phyloP scores from a whole-genome alignment of 2,329 filamentous ascomycete species.

The Trichoderma oligosporum region DNA sequence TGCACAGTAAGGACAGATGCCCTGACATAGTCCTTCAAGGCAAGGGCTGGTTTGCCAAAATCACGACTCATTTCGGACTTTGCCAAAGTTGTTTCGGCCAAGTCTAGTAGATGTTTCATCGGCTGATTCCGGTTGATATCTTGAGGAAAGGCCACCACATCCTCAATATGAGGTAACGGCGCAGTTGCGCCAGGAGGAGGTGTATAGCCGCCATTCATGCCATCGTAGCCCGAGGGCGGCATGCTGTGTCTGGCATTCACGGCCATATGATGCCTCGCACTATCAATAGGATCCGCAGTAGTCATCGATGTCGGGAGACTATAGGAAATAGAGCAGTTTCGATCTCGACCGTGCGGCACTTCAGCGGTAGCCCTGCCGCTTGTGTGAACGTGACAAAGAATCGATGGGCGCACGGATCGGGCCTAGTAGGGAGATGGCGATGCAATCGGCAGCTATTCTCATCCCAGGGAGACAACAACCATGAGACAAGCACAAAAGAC shows the following conservation, averaged over 20 bases:
- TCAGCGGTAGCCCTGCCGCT: neutral
- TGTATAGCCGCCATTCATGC: constrained; percentile 28
- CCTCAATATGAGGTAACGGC: constrained; percentile 51
- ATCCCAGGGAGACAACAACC: constrained; percentile 9
- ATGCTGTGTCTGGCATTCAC: constrained; percentile 31
- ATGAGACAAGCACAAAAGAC: constrained; percentile 15
- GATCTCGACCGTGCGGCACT: constrained; percentile 2
- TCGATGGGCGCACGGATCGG: constrained; percentile 2
- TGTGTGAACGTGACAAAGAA: neutral
- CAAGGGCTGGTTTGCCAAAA: constrained; percentile 66
- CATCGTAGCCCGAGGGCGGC: constrained; percentile 28
- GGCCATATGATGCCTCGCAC: constrained; percentile 32
- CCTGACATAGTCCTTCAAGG: constrained; percentile 79
- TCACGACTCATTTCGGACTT: constrained; percentile 60
- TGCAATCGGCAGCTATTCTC: constrained; percentile 5
- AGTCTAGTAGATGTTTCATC: constrained; percentile 51
- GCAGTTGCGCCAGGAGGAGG: constrained; percentile 27
- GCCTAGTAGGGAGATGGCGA: neutral
- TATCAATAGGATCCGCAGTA: constrained; percentile 22
- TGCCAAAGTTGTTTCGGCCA: constrained; percentile 51
- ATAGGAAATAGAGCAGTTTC: neutral
- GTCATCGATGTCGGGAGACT: constrained; percentile 13
- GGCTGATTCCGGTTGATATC: constrained; percentile 49
- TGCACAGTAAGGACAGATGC: constrained; percentile 76
- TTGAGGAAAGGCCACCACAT: constrained; percentile 45